These are phyloP conservation scores for Eucalyptus tenuipes DNA, from an alignment of 345 rosid genomes.

Conservation along the genomic window DNA sequence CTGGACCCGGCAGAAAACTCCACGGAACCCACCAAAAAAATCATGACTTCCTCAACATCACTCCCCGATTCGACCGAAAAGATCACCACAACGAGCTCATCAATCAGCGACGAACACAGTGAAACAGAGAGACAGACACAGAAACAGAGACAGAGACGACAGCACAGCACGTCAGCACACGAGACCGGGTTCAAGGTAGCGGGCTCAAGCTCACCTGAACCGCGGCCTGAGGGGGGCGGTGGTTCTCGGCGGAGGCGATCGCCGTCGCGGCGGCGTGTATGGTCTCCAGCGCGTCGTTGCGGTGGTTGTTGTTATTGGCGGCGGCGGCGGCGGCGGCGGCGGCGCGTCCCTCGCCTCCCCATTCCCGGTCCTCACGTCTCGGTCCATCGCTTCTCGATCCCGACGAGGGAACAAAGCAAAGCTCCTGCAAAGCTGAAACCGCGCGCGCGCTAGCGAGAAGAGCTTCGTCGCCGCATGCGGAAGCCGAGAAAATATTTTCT, in stretches of 20 bases:
- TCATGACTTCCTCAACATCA: neutral
- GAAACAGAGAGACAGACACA: neutral
- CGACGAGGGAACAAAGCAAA: neutral
- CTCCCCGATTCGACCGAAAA: neutral
- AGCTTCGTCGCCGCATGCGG: neutral
- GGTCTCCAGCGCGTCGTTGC: constrained; percentile 41
- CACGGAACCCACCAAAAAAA: neutral
- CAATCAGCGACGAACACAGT: neutral
- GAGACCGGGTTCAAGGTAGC: neutral
- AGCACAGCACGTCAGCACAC: neutral
- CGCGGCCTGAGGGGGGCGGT: constrained; percentile 48
- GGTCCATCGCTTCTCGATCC: neutral
- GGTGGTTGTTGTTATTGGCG: constrained; percentile 23
- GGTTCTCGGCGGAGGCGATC: constrained; percentile 69
- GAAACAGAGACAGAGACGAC: neutral
- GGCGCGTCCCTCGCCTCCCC: neutral
- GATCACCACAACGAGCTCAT: neutral
- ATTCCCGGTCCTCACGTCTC: neutral
- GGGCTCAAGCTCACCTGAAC: constrained; percentile 21
- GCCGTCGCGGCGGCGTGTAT: constrained; percentile 86
- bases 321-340: constrained; percentile 3
- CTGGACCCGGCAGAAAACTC: neutral
- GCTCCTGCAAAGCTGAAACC: neutral
- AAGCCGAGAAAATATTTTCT: neutral
- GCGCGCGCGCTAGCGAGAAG: neutral